Base-by-base conservation (phyloP, 129 eudicot genomes). In the Chrysanthemum seticuspe region DNA sequence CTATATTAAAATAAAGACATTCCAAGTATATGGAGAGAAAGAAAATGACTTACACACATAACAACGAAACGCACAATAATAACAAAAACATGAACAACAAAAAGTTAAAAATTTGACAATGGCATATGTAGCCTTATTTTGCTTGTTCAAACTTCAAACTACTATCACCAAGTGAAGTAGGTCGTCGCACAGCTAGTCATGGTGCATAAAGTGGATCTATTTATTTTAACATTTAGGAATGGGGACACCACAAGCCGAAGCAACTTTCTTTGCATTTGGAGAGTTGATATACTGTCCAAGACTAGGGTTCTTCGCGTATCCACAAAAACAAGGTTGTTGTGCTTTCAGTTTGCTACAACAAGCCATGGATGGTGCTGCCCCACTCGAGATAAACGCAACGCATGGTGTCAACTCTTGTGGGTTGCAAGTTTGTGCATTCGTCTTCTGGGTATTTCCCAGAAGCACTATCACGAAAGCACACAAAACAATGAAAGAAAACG, bases 221-320 rank as follows among this genome's bases (percentile, higher is more conserved):
- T 74, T 45, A 27, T 34, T n/a, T 76, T 62, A 82, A 66, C 85
- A 82, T 72, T 60, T 77, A 6, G 85, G 85, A 45, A 73, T 27
- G 10, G 76, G 10, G 10, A 82, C 70, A 16, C 71, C 68, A 71
- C 83, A 79, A 27, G 40, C 56, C 9, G 73, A 56, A 79, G 70
- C 78, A 72, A 79, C 69, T 65, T 79, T 79, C 68, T 58, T 73
- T 13, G 69, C 78, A 66, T 73, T 72, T 66, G 83, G 83, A 59
- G 78, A 72, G 56, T 67, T 79, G 14, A 79, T 18, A 74, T 72
- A 79, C 13, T 31, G 49, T 18, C 50, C 58, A 65, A 57, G 62
- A 66, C 23, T 72, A 65, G 78, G 78, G 74, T 79, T 73, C 70
- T 73, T 79, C 8, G 25, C 31, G 16, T 72, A 79, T 11, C 65